Conservation (phyloP, 768 basidiomycete genomes). For the Podaxis sp. region DNA sequence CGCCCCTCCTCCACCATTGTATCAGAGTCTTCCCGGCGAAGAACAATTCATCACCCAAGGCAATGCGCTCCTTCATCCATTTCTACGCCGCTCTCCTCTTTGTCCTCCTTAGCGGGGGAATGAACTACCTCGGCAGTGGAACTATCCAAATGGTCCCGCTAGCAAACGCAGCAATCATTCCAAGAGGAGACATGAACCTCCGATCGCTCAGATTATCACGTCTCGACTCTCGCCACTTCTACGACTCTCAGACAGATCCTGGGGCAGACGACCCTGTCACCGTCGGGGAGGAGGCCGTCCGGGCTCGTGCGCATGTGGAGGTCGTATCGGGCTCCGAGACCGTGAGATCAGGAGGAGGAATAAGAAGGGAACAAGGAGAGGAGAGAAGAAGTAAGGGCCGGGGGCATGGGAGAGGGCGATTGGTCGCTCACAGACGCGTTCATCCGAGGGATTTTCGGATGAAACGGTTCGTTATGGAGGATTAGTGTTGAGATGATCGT, state of each 20-base stretch:
- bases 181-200: not conserved
- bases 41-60: not conserved
- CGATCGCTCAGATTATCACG: not conserved
- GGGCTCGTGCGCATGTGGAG: not conserved
- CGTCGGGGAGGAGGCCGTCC: not conserved
- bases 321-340: not conserved
- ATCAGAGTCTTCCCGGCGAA: not conserved
- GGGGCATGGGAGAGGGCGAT: not conserved
- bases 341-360: not conserved
- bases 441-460: constrained; percentile 14
- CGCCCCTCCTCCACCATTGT: not conserved
- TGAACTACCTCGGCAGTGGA: not conserved
- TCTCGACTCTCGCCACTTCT: not conserved
- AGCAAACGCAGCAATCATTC: constrained; percentile 5
- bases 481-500: not conserved
- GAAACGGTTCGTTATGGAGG: constrained; percentile 2
- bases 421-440: not conserved
- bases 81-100: not conserved
- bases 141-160: not conserved
- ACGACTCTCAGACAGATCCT: not conserved
- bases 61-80: not conserved
- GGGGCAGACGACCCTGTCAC: not conserved
- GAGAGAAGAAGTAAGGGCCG: not conserved
- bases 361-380: not conserved
- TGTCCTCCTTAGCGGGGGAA: not conserved